Percentiles rank a stretch among this genome's conserved stretches.
Conservation (phyloP, 345 rosid genomes). For the Gossypioides kirkii region DNA sequence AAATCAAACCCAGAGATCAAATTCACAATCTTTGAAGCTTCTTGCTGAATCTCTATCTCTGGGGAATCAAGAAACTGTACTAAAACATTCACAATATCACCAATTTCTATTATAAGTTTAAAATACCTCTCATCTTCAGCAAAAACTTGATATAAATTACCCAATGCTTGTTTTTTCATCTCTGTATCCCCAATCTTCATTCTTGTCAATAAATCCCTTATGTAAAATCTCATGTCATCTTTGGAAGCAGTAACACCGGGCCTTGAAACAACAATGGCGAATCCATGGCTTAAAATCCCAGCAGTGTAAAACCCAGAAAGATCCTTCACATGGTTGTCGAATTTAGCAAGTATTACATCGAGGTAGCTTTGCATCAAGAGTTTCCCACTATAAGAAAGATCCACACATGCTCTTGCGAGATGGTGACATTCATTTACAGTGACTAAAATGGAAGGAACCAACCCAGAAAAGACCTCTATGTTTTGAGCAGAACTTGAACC, state of each 20-base stretch:
- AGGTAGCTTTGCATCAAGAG: constrained; percentile 96
- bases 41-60: constrained; percentile 51
- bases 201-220: constrained; percentile 76
- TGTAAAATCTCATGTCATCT: constrained; percentile 81
- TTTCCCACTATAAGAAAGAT: constrained; percentile 77
- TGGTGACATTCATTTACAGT: constrained; percentile 47
- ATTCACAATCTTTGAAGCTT: constrained; percentile 51
- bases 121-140: constrained; percentile 64
- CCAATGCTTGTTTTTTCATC: constrained; percentile 80
- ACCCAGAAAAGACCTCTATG: constrained; percentile 35
- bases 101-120: constrained; percentile 45
- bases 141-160: constrained; percentile 48
- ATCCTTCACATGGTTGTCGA: constrained; percentile 47
- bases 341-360: constrained; percentile 53
- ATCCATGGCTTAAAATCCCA: constrained; percentile 57
- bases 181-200: constrained; percentile 82
- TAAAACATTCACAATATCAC: constrained; percentile 42
- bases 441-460: constrained; percentile 39
- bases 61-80: constrained; percentile 56
- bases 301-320: constrained; percentile 56
- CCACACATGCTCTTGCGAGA: constrained; percentile 68
- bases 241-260: constrained; percentile 57
- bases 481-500: constrained; percentile 34
- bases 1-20: constrained; percentile 58
- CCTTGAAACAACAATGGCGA: constrained; percentile 76